A percentile compares a stretch with the other conserved stretches of the same genome.
phyloP scores from a whole-genome alignment of 805 yeast genomes.

The Cyberlindnera misumaiensis region DNA sequence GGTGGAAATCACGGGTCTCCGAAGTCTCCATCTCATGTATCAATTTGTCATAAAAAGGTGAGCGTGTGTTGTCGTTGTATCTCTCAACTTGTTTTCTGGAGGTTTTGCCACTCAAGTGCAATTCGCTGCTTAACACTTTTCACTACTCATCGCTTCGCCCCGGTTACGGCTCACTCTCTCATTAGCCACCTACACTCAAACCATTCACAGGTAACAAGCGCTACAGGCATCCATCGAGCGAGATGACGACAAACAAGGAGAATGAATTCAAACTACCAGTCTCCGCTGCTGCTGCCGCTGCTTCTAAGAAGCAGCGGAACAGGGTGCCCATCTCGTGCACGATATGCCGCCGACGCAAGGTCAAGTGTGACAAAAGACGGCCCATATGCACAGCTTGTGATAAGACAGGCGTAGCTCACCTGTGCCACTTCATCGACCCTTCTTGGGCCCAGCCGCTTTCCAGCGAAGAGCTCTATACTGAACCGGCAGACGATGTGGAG shows the following conservation, averaged over 20 bases:
- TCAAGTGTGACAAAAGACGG: conserved; percentile 42
- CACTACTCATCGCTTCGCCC: too few relatives aligned
- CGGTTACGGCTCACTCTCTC: too few relatives aligned
- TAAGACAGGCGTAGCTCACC: conserved; percentile 50
- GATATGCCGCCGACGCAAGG: conserved; percentile 43
- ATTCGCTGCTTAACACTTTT: too few relatives aligned
- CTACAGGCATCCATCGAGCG: too few relatives aligned
- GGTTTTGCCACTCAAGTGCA: too few relatives aligned
- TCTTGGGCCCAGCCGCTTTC: conserved; percentile 48
- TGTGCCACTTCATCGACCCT: conserved; percentile 52
- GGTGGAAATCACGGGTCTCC: too few relatives aligned
- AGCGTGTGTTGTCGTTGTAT: too few relatives aligned
- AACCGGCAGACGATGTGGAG: conserved; percentile 40
- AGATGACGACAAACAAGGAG: not conserved
- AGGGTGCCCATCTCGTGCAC: conserved; percentile 42
- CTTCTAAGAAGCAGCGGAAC: conserved; percentile 31
- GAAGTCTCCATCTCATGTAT: too few relatives aligned
- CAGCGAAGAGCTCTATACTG: conserved; percentile 40
- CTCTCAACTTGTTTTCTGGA: too few relatives aligned
- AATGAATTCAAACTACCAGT: not conserved
- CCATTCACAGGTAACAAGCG: too few relatives aligned
- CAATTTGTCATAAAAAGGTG: too few relatives aligned
- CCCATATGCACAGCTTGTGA: conserved; percentile 54
- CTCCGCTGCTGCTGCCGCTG: conserved; percentile 5
- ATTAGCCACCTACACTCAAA: too few relatives aligned